Evolutionary conservation across 768 basidiomycete species (phyloP).

Genomic region (Suillus subaureus): DNA sequence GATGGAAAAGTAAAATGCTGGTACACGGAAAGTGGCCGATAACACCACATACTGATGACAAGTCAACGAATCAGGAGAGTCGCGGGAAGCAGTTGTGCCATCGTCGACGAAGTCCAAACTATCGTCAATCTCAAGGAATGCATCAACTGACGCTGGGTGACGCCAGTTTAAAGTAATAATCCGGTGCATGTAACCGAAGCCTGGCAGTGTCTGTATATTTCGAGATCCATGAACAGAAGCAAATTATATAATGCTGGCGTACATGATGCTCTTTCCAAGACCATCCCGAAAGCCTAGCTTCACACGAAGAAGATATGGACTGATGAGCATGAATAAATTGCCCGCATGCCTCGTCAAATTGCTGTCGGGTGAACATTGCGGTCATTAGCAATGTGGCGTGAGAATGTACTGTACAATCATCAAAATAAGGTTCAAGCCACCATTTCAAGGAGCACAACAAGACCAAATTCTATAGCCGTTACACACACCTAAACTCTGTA

Average conservation of each 20-base stretch:
- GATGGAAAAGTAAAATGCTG: conserved; percentile 80
- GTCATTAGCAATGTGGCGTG: conserved; percentile 38
- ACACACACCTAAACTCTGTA: conserved; percentile 40
- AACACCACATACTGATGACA: conserved; percentile 71
- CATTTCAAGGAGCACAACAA: conserved; percentile 15
- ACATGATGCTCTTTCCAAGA: conserved; percentile 62
- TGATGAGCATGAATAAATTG: conserved; percentile 43
- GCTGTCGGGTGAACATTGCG: conserved; percentile 47
- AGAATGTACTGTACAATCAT: conserved; percentile 41
- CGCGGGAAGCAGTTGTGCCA: conserved; percentile 36
- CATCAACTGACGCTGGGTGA: conserved; percentile 5
- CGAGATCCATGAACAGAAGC: conserved; percentile 15
- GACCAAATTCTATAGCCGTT: conserved; percentile 24
- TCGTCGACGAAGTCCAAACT: conserved; percentile 34
- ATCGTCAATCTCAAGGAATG: conserved; percentile 17
- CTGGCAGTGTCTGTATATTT: conserved; percentile 34
- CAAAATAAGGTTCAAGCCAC: conserved; percentile 68
- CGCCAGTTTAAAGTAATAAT: conserved; percentile 26
- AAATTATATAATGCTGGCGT: conserved; percentile 30
- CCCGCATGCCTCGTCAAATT: conserved; percentile 65
- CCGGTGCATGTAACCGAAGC: conserved; percentile 52
- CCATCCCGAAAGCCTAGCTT: conserved; percentile 45
- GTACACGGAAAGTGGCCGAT: conserved; percentile 80
- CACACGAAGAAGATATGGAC: conserved; percentile 6
- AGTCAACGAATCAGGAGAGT: conserved; percentile 38